phyloP scores from a whole-genome alignment of 805 yeast genomes.

The Candida nemodendra region DNA sequence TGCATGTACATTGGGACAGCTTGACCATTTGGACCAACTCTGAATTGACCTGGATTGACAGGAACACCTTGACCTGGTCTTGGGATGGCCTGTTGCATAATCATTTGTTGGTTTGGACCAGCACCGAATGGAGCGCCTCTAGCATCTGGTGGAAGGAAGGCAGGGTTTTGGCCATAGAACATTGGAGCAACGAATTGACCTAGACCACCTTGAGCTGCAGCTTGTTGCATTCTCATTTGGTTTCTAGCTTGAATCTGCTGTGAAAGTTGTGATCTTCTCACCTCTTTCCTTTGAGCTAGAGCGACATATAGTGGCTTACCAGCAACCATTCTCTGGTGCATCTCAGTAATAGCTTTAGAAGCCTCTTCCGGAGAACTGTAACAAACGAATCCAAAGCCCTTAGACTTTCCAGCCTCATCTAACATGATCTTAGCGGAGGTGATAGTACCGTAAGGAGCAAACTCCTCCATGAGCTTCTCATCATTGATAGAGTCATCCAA shows the following conservation, averaged over 20 bases:
- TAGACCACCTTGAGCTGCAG: slow-evolving; percentile 81
- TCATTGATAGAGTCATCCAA: slow-evolving; percentile 91
- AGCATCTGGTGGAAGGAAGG: slow-evolving; percentile 66
- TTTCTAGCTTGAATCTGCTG: slow-evolving; percentile 98
- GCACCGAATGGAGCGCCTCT: slow-evolving; percentile 79
- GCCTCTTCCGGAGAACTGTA: slow-evolving; percentile 98
- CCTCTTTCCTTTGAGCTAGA: slow-evolving; percentile 97
- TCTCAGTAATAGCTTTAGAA: slow-evolving; percentile 95
- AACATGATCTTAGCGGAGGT: slow-evolving; percentile 96
- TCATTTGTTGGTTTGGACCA: slow-evolving; percentile 73
- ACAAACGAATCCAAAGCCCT: slow-evolving; percentile 98
- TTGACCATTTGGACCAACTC: slow-evolving; percentile 80
- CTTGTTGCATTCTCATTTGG: slow-evolving; percentile 98
- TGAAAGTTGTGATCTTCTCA: slow-evolving; percentile 93
- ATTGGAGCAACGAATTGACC: slow-evolving; percentile 86
- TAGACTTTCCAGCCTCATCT: slow-evolving; percentile 91
- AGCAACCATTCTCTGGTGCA: slow-evolving; percentile 94
- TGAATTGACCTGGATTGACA: slow-evolving; percentile 55
- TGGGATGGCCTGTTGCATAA: slow-evolving; percentile 63
- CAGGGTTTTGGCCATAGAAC: slow-evolving; percentile 83
- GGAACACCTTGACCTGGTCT: slow-evolving; percentile 60
- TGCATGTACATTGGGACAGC: slow-evolving; percentile 82
- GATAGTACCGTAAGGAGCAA: slow-evolving; percentile 89
- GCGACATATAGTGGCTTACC: slow-evolving; percentile 98
- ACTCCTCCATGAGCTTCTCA: slow-evolving; percentile 87